Evolutionary conservation across 495 filamentous ascomycete genomes (phyloP).

Genomic region (Lichenothelia convexa): DNA sequence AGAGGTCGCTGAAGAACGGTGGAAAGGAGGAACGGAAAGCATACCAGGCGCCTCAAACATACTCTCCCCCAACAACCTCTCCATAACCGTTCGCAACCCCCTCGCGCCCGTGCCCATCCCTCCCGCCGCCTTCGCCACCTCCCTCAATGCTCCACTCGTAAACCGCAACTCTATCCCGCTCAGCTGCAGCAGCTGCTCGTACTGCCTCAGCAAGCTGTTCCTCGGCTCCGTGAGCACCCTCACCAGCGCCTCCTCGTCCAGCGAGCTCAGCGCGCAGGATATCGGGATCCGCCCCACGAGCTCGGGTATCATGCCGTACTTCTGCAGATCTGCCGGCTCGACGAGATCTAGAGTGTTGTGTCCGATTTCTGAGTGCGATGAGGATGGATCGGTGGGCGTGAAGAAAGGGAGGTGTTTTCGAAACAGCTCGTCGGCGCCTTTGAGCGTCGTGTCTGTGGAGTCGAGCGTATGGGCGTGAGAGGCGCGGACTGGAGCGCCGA

Average conservation of each 20-base stretch:
- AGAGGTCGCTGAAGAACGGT: too few species aligned
- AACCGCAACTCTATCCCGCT: conserved; percentile 70
- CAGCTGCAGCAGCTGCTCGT: conserved; percentile 66
- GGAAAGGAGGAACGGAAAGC: too few species aligned
- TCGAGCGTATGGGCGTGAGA: conserved; percentile 15
- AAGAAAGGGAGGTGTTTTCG: conserved; percentile 54
- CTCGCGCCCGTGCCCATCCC: conserved; percentile 74
- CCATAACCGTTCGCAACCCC: conserved; percentile 75
- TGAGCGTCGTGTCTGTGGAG: conserved; percentile 20
- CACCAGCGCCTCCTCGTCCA: conserved; percentile 61
- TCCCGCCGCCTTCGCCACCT: conserved; percentile 55
- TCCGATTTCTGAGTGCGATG: conserved; percentile 3
- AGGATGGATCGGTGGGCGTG: conserved; percentile 5
- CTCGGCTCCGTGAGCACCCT: conserved; percentile 82
- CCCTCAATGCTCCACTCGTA: conserved; percentile 58
- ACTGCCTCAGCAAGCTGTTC: conserved; percentile 72
- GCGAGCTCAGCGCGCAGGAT: conserved; percentile 61
- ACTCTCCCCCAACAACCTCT: conserved; percentile 64
- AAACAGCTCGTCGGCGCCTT: conserved; percentile 40
- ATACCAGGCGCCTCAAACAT: conserved; percentile 79
- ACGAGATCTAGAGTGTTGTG: conserved; percentile 62
- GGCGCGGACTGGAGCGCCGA: conserved; percentile 62
- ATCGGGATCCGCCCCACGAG: conserved; percentile 82
- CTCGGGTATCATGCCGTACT: conserved; percentile 88
- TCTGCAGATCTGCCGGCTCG: conserved; percentile 67